Base-by-base conservation (phyloP, 768 basidiomycete species). In the Amanita rimosa region DNA sequence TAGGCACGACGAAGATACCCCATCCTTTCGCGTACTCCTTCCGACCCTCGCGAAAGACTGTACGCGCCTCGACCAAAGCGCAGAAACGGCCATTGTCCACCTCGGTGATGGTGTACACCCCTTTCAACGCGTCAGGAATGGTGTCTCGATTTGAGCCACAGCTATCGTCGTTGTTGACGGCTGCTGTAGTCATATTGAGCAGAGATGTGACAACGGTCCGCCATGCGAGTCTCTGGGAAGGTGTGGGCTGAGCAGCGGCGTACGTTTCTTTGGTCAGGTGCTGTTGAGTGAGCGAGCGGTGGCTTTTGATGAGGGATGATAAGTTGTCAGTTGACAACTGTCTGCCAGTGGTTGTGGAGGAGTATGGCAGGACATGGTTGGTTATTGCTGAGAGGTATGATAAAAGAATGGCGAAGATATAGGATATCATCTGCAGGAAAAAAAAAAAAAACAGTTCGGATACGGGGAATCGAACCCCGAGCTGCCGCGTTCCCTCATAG, bases 391-490 rank as follows among this genome's bases (percentile, higher is more conserved):
- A 39, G 9, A 39, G 6, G 38, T 39, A 39, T 17, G 19, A 17
- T 3, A 39, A 19, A 2, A 39, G 38, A 29, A 29, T 2, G 37
- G 16, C 6, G 7, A 7, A 9, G 38, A 27, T 2, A 27, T 39
- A 9, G 38, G 6, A 6, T 21, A 39, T 19, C 9, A 39, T 37
- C n/a, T 37, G n/a, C n/a, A n/a, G n/a, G n/a, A n/a, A n/a, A n/a
- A n/a, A n/a, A n/a, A n/a, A n/a, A n/a, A 26, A 52, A 55, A 60
- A 62, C 58, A 56, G 39, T 70, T 73, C 70, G 67, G 70, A 64
- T 71, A 74, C 71, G 70, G 71, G 71, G 71, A 73, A 69, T 73
- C 71, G 71, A 74, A 72, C 71, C 72, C 71, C 72, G 72, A 73
- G 72, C 72, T 72, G 67, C 70, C 71, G 73, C 72, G 63, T 8